Conservation (phyloP, 2,329 filamentous ascomycete species). For the Nemania sp. region DNA sequence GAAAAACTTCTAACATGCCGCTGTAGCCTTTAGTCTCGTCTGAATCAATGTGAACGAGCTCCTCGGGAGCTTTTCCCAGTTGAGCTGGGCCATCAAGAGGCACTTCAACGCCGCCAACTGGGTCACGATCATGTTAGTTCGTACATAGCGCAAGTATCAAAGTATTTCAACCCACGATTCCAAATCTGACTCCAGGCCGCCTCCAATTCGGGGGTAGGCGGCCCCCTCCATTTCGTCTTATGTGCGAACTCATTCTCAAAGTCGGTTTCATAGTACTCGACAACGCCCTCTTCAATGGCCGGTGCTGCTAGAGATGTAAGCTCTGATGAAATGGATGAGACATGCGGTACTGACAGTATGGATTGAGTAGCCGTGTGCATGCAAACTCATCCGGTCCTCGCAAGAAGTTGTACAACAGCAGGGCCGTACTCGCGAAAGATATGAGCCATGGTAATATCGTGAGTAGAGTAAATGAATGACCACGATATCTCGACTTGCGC, state of each 20-base stretch:
- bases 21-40: constrained; percentile 7
- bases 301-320: constrained; percentile 2
- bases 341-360: neutral
- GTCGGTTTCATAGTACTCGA: constrained; percentile 13
- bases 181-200: constrained; percentile 2
- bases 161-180: constrained; percentile 1
- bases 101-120: constrained; percentile 11
- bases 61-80: neutral
- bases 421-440: neutral
- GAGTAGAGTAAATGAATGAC: neutral
- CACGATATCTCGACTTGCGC: neutral
- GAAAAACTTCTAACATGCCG: constrained; percentile 13
- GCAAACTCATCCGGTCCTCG: constrained; percentile 2
- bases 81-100: constrained; percentile 1
- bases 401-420: neutral
- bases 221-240: constrained; percentile 9
- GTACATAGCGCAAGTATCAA: neutral
- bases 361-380: constrained; percentile 1
- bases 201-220: constrained; percentile 10
- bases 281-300: constrained; percentile 5
- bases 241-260: constrained; percentile 13
- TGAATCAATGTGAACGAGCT: neutral
- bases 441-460: neutral
- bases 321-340: neutral
- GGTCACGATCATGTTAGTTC: neutral